Conservation (phyloP, 148 eudicot species). For the Fagopyrum esculentum region DNA sequence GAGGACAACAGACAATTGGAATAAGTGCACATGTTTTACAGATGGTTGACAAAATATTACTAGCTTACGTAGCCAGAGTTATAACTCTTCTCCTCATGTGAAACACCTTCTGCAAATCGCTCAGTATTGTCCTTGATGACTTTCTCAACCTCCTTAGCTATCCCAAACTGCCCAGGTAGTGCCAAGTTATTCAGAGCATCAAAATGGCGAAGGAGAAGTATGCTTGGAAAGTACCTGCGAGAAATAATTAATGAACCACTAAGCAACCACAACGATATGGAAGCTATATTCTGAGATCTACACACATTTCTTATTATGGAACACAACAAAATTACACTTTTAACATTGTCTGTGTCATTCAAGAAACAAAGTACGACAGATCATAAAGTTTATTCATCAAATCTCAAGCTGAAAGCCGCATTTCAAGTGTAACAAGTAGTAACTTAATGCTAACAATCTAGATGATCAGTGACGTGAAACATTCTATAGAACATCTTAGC, state of each 20-base stretch:
- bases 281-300: not conserved
- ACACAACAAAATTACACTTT: not conserved
- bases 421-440: not conserved
- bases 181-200: conserved; percentile 63
- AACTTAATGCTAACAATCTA: not conserved
- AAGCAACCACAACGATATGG: not conserved
- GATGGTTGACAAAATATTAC: conserved; percentile 13
- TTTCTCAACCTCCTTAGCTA: conserved; percentile 72
- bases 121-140: conserved; percentile 75
- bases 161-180: conserved; percentile 62
- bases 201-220: conserved; percentile 86
- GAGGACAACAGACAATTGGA: not conserved
- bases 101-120: conserved; percentile 42
- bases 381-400: not conserved
- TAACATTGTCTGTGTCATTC: not conserved
- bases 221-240: conserved; percentile 78
- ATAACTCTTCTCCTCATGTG: conserved; percentile 30
- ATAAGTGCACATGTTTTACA: conserved; percentile 2
- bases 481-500: not conserved
- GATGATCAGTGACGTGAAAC: not conserved
- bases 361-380: not conserved
- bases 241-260: conserved; percentile 9
- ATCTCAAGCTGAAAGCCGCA: not conserved
- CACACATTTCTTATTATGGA: not conserved
- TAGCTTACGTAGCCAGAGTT: conserved; percentile 43